Evolutionary conservation across 768 basidiomycete species (phyloP).

Genomic region (Boletus sp.): DNA sequence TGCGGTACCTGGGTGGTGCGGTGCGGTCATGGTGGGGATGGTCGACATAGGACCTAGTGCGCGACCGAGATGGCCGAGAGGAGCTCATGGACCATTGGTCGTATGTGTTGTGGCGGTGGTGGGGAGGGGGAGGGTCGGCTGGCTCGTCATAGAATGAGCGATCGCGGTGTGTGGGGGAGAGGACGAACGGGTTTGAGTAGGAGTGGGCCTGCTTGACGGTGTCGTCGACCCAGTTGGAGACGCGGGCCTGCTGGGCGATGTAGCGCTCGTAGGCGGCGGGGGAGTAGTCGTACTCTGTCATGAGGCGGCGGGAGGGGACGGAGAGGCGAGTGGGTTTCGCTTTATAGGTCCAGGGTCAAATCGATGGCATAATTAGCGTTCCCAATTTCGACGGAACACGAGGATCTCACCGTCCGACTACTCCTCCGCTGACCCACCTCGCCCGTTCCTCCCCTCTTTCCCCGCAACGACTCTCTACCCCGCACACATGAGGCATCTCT

Average conservation of each 20-base stretch:
- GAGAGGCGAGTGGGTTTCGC: conserved; percentile 2
- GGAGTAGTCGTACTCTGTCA: conserved; percentile 64
- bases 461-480: conserved; percentile 25
- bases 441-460: conserved; percentile 14
- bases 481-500: conserved; percentile 19
- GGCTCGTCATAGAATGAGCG: conserved; percentile 27
- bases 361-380: background rate
- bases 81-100: conserved; percentile 21
- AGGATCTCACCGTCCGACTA: too few relatives aligned
- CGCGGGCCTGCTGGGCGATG: conserved; percentile 44
- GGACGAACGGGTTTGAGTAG: conserved; percentile 28
- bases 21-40: conserved; percentile 18
- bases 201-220: conserved; percentile 32
- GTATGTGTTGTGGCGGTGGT: background rate
- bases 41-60: conserved; percentile 25
- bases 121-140: background rate
- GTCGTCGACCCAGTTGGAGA: conserved; percentile 48
- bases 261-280: conserved; percentile 50
- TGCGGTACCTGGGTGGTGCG: conserved; percentile 17
- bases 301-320: conserved; percentile 20
- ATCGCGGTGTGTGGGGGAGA: conserved; percentile 30
- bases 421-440: too few relatives aligned
- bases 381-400: background rate
- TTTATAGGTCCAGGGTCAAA: conserved; percentile 13
- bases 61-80: conserved; percentile 23